These are phyloP conservation scores for Podila epigama DNA, from an alignment of 192 early-diverging fungal species.

Conservation along the genomic window DNA sequence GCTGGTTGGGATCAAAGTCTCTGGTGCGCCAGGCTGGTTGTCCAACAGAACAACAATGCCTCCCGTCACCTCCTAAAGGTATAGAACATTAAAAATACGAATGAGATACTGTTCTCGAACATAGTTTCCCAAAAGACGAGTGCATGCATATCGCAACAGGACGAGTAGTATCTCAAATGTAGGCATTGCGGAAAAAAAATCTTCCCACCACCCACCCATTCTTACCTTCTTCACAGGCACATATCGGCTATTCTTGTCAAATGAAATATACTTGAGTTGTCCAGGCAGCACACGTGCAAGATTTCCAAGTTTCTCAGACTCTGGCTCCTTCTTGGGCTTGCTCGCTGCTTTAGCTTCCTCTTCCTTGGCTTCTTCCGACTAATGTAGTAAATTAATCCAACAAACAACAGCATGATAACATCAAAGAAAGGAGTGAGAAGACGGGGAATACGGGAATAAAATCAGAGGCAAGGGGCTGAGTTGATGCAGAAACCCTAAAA, in stretches of 20 bases:
- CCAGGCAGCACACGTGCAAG: constrained; percentile 86
- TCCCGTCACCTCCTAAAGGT: constrained; percentile 59
- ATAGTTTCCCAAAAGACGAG: not conserved
- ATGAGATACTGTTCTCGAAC: not conserved
- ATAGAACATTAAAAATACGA: not conserved
- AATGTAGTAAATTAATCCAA: too few species aligned
- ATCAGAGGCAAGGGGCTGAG: too few species aligned
- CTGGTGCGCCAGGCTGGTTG: constrained; percentile 76
- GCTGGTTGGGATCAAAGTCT: constrained; percentile 75
- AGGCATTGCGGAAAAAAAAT: not conserved
- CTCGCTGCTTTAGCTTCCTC: constrained; percentile 69
- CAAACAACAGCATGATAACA: too few species aligned
- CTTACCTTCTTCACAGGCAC: constrained; percentile 85
- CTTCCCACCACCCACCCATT: not conserved
- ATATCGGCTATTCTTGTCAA: constrained; percentile 87
- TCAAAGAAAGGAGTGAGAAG: too few species aligned
- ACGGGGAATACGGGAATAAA: too few species aligned
- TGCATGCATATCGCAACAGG: not conserved
- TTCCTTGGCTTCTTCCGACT: constrained; percentile 65
- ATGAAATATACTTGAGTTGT: constrained; percentile 88
- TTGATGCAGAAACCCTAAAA: too few species aligned
- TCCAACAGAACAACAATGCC: constrained; percentile 93
- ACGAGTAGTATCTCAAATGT: not conserved
- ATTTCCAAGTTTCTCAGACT: constrained; percentile 83
- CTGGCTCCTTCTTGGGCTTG: constrained; percentile 79